Evolutionary conservation across 257 asterid genomes (phyloP).

Genomic region (Knoxia roxburghii): DNA sequence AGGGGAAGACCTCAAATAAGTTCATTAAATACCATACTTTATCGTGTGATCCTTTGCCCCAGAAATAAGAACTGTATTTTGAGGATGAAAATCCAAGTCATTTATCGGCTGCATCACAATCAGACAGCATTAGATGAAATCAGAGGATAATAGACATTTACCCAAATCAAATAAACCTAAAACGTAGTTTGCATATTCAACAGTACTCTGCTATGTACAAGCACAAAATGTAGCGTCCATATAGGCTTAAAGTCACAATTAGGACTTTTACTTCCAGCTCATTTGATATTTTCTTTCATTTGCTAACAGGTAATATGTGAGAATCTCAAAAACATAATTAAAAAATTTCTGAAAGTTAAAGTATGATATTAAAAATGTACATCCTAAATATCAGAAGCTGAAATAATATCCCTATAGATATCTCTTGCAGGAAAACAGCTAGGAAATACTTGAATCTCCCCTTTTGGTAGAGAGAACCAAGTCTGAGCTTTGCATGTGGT

Average conservation of each 20-base stretch:
- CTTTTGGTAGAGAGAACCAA: neutral
- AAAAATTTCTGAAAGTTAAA: neutral
- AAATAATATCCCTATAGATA: neutral
- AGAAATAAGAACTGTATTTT: slow-evolving; percentile 62
- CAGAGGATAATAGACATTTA: too few relatives aligned
- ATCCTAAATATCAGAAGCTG: neutral
- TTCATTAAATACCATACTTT: slow-evolving; percentile 43
- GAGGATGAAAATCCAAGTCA: slow-evolving; percentile 94
- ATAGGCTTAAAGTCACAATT: neutral
- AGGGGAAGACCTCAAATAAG: slow-evolving; percentile 16
- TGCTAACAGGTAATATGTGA: slow-evolving; percentile 9
- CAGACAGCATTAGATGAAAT: slow-evolving; percentile 6
- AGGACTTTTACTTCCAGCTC: neutral
- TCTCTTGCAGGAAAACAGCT: neutral
- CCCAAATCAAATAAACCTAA: neutral
- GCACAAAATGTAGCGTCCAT: neutral
- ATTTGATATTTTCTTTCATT: slow-evolving; percentile 16
- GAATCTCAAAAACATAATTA: neutral
- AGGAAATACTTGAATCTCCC: neutral
- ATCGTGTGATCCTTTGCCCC: slow-evolving; percentile 91
- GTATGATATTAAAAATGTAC: neutral
- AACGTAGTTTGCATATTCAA: neutral
- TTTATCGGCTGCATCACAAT: slow-evolving; percentile 66
- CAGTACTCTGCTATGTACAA: too few relatives aligned
- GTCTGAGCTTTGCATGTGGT: neutral